Base-by-base conservation (phyloP, 2,329 filamentous ascomycete genomes). In the Ceratocystis huliohia region DNA sequence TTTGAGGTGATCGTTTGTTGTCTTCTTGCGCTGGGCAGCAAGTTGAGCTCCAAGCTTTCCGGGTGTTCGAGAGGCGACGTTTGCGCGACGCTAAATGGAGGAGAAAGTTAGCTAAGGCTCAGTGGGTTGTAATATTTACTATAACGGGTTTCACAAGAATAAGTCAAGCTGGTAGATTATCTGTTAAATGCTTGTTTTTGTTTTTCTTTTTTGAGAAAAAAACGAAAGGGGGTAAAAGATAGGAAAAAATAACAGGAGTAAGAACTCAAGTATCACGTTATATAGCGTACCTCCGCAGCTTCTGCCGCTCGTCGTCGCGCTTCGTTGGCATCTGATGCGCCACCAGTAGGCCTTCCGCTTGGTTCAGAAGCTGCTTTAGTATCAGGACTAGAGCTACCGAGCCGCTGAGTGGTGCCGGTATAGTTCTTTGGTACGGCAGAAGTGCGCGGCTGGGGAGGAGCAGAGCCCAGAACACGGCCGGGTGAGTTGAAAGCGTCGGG, bases 21-120 rank as follows among this genome's bases (percentile, higher is more conserved):
- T 91, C 77, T 89, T 84, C 71, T 84, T 85, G 77, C 88, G 89
- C 76, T 96, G 88, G 45, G 85, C 86, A 65, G 86, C 82, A 15
- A 96, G 79, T 73, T 91, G 86, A 41, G 80, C 77, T 44, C 82
- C 82, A 13, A 95, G 79, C 73, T 91, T 92, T 17, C 89, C 86
- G 22, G 44, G n/a, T 71, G 84, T 84, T 61, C 77, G 77, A 75
- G 78, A 84, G 68, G 75, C 77, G 61, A 80, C 74, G 44, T 85
- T 83, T 22, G 85, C 85, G 70, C 89, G 83, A 73, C 87, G 86
- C 88, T 91, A 70, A 61, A 68, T 67, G 62, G 50, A 33, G 30
- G 46, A 28, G 30, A 17, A 10, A 45, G 48, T 66, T 65, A 25
- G 30, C 5, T 15, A 17, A 15, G 8, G 25, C 61, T 28, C n/a